These are phyloP conservation scores for Boletus tomentosulus DNA, from an alignment of 768 basidiomycete species.

Conservation along the genomic window DNA sequence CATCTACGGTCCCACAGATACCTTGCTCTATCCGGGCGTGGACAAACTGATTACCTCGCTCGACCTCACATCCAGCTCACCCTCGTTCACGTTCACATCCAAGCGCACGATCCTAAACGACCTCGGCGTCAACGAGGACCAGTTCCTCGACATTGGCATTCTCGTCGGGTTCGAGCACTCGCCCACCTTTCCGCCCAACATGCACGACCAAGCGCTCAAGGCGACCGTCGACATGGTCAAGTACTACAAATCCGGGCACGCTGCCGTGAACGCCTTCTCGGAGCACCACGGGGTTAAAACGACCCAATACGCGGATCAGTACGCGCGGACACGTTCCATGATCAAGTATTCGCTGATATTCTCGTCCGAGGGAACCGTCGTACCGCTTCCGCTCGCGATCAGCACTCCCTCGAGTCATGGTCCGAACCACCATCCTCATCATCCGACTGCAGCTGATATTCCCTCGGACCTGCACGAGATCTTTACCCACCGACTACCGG, in stretches of 20 bases:
- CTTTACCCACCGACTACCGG: conserved; percentile 90
- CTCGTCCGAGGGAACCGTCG: conserved; percentile 77
- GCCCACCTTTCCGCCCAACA: conserved; percentile 74
- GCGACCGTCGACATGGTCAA: conserved; percentile 89
- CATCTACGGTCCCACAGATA: conserved; percentile 87
- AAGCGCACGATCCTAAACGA: conserved; percentile 71
- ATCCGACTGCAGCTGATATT: conserved; percentile 81
- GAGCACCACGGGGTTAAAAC: conserved; percentile 83
- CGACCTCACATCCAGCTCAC: conserved; percentile 63
- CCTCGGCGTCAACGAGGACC: conserved; percentile 71
- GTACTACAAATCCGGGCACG: conserved; percentile 86
- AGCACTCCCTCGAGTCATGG: conserved; percentile 46
- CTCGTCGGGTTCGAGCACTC: conserved; percentile 87
- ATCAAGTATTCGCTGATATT: conserved; percentile 90
- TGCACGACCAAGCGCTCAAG: conserved; percentile 77
- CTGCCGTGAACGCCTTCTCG: conserved; percentile 68
- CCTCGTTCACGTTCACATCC: conserved; percentile 80
- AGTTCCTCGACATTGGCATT: conserved; percentile 92
- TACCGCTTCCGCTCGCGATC: conserved; percentile 75
- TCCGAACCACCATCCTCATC: conserved; percentile 55
- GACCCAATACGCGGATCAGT: conserved; percentile 78
- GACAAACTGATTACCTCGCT: conserved; percentile 89
- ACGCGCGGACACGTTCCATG: conserved; percentile 85
- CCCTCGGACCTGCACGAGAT: conserved; percentile 91
- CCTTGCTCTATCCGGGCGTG: conserved; percentile 80